Percentiles rank a stretch among this genome's conserved stretches.
Conservation (phyloP, 352 stramenopile genomes). For the Pythium volutum region DNA sequence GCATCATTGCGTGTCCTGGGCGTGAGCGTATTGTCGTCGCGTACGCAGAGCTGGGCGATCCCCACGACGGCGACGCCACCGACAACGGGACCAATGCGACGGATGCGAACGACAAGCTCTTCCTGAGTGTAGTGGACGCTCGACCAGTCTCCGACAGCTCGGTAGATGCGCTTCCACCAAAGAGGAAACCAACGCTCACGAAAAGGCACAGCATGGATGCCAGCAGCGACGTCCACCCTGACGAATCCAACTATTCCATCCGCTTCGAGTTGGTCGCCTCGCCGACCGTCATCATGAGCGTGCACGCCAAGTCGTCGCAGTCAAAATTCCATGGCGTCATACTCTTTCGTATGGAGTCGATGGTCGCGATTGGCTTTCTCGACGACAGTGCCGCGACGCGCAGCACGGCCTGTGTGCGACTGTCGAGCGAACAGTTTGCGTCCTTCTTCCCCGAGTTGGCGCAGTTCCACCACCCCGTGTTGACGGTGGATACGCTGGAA, state of each 20-base stretch:
- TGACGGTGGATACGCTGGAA: constrained; percentile 44
- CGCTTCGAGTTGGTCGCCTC: constrained; percentile 59
- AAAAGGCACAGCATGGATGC: constrained; percentile 8
- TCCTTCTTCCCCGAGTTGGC: constrained; percentile 69
- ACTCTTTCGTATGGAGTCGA: constrained; percentile 51
- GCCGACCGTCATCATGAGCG: constrained; percentile 49
- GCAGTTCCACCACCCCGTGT: constrained; percentile 48
- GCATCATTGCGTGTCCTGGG: constrained; percentile 38
- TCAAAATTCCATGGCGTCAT: constrained; percentile 55
- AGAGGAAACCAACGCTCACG: constrained; percentile 10
- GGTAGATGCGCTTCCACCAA: background rate
- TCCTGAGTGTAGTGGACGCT: constrained; percentile 18
- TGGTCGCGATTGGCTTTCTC: constrained; percentile 64
- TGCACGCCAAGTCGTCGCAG: constrained; percentile 27
- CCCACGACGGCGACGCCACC: constrained; percentile 13
- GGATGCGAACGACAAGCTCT: constrained; percentile 19
- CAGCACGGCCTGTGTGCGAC: constrained; percentile 33
- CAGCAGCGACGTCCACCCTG: background rate
- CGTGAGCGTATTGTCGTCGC: constrained; percentile 45
- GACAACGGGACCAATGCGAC: background rate
- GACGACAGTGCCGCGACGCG: constrained; percentile 24
- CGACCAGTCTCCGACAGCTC: background rate
- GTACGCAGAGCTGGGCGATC: constrained; percentile 36
- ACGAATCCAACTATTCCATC: constrained; percentile 16
- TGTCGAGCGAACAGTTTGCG: constrained; percentile 62